Base-by-base conservation (phyloP, 306 rosid species). In the Vigna hirtella region DNA sequence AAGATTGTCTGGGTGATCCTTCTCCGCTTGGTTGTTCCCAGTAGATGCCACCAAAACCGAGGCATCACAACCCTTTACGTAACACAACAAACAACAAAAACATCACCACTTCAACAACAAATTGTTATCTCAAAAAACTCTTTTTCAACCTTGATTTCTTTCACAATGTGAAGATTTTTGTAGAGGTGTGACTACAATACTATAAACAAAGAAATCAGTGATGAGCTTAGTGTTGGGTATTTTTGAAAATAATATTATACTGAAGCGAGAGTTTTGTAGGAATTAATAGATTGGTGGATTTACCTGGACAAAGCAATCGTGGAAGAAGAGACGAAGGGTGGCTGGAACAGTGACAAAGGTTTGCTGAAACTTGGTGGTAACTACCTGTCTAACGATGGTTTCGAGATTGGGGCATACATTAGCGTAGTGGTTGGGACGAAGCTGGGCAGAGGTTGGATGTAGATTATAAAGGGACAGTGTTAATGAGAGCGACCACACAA, bases 311-410 rank as follows among this genome's bases (percentile, higher is more conserved):
- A 91, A 86, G 87, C 99, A 95, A 76, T 93, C 99, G 2, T 95
- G 99, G 64, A 95, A 95, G 83, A 91, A 91, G 84, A 94, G 97
- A 28, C 98, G 98, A 49, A 94, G 72, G 8, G 98, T 94, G 18
- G 95, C 93, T 0, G 97, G 99, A 49, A 91, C 88, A 0, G 99
- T 95, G 16, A 93, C 97, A 40, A 93, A 93, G 0, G 99, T 95
- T 47, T 93, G 89, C 3, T 78, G 81, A 26, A 90, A 87, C 72
- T 95, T 95, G 75, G 55, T 69, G 1, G 20, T 76, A 38, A 95
- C 99, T 0, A 30, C 91, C 16, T 56, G 40, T 82, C 74, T 79
- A 10, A 95, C 99, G 11, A 92, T 89, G 72, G 12, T 73, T 73
- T 93, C 85, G 2, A 95, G 89, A 24, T 95, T 88, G 20, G 99